These are phyloP conservation scores for Hygrocybe coccinea DNA, from an alignment of 768 basidiomycete species.

Conservation along the genomic window DNA sequence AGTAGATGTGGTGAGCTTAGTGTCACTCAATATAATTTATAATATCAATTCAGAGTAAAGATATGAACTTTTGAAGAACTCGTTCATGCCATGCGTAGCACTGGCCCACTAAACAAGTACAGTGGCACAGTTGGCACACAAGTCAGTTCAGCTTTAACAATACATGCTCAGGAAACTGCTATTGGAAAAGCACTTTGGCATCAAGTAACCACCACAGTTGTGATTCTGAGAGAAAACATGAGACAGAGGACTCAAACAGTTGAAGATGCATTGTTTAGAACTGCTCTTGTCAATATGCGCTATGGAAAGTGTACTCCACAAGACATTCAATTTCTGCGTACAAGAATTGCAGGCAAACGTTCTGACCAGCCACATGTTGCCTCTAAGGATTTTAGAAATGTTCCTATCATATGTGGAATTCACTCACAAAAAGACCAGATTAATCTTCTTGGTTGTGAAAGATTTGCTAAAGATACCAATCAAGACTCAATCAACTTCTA, in stretches of 20 bases:
- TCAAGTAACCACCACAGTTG: too few species aligned
- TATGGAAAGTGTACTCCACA: slow-evolving; percentile 21
- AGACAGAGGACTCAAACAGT: slow-evolving; percentile 12
- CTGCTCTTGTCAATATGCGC: slow-evolving; percentile 22
- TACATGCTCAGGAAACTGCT: slow-evolving; percentile 12
- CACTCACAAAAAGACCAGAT: slow-evolving; percentile 23
- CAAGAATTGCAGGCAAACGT: slow-evolving; percentile 7
- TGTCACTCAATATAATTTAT: too few species aligned
- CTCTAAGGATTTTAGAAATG: slow-evolving; percentile 16
- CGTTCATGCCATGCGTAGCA: too few species aligned
- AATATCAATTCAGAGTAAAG: too few species aligned
- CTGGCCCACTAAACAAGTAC: too few species aligned
- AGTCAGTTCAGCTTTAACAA: neutral
- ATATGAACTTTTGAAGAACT: too few species aligned
- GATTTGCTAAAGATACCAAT: slow-evolving; percentile 21
- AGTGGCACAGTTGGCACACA: neutral
- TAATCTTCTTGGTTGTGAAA: slow-evolving; percentile 16
- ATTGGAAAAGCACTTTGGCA: slow-evolving; percentile 6
- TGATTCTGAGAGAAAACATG: slow-evolving; percentile 14
- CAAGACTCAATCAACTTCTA: slow-evolving; percentile 10
- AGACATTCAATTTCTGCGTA: slow-evolving; percentile 20
- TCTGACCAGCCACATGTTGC: slow-evolving; percentile 1
- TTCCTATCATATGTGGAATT: slow-evolving; percentile 20
- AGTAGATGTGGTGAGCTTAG: too few species aligned
- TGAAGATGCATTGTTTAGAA: slow-evolving; percentile 17